Conservation (phyloP, 2,329 filamentous ascomycete genomes). For the Epichloe sibirici region DNA sequence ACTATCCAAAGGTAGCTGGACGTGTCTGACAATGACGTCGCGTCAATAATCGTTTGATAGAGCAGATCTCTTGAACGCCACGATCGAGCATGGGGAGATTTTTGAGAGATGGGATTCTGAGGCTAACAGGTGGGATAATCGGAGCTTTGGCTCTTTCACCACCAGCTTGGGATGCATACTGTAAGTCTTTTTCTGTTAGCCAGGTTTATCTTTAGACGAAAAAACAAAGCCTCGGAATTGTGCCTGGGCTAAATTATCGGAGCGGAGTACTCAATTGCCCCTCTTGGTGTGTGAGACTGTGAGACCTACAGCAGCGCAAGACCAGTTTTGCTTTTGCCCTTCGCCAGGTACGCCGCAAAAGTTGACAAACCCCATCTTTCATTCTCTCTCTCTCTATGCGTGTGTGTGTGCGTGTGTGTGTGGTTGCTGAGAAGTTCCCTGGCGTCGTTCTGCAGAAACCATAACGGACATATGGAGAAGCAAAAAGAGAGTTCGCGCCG, state of each 20-base stretch:
- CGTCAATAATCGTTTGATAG: too few species aligned
- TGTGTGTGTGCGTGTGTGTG: not conserved
- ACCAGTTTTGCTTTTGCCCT: conserved; percentile 5
- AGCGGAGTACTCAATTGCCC: not conserved
- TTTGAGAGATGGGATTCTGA: not conserved
- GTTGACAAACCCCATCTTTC: not conserved
- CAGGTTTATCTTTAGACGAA: not conserved
- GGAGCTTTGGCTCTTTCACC: not conserved
- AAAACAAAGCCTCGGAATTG: not conserved
- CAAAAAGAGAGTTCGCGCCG: not conserved
- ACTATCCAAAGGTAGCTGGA: not conserved
- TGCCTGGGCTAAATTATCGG: not conserved
- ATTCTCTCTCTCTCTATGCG: not conserved
- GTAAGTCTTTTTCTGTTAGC: not conserved
- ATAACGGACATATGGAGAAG: not conserved
- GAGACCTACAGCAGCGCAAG: conserved; percentile 10
- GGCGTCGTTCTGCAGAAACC: not conserved
- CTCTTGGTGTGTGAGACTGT: conserved; percentile 5
- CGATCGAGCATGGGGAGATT: not conserved
- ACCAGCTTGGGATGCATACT: not conserved
- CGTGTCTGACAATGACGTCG: not conserved
- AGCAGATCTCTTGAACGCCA: not conserved
- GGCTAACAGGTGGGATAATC: not conserved
- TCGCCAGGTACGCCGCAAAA: not conserved
- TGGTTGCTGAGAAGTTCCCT: not conserved